Percentiles rank a stretch among this genome's conserved stretches.
Evolutionary conservation across 352 stramenopile species (phyloP).

Genomic region (Phytophthora boehmeriae): DNA sequence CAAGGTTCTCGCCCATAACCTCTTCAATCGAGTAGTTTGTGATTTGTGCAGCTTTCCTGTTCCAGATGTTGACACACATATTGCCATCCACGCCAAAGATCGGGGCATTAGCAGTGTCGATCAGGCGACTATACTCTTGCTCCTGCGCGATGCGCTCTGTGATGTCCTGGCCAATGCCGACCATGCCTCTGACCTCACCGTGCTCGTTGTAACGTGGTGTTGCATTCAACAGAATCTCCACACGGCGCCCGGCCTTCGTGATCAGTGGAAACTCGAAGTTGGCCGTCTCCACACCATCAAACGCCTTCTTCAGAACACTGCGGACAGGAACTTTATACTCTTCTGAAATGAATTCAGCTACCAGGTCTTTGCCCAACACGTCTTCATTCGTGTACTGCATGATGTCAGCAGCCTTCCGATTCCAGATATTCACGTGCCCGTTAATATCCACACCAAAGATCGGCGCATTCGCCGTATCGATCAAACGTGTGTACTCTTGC

Average conservation of each 20-base stretch:
- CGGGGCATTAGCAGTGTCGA: constrained; percentile 55
- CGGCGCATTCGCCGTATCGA: constrained; percentile 83
- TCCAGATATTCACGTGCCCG: constrained; percentile 58
- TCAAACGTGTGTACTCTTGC: constrained; percentile 70
- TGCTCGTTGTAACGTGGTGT: constrained; percentile 38
- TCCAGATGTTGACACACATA: constrained; percentile 84
- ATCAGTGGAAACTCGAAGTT: constrained; percentile 55
- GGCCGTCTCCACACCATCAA: constrained; percentile 44
- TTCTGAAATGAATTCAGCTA: constrained; percentile 68
- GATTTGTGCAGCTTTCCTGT: constrained; percentile 87
- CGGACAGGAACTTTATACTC: constrained; percentile 43
- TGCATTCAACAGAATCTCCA: constrained; percentile 50
- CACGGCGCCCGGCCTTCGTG: constrained; percentile 46
- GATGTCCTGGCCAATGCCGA: constrained; percentile 51
- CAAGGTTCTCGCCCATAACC: constrained; percentile 80
- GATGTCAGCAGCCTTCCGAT: constrained; percentile 66
- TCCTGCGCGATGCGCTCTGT: constrained; percentile 40
- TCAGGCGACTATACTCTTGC: constrained; percentile 47
- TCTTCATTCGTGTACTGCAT: constrained; percentile 77
- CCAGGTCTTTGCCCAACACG: constrained; percentile 63
- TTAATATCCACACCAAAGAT: constrained; percentile 70
- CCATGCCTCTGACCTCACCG: constrained; percentile 41
- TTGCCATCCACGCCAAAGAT: constrained; percentile 64
- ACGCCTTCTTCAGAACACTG: constrained; percentile 44
- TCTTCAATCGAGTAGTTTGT: constrained; percentile 85